phyloP scores from a whole-genome alignment of 345 rosid genomes.

The Isatis tinctoria region DNA sequence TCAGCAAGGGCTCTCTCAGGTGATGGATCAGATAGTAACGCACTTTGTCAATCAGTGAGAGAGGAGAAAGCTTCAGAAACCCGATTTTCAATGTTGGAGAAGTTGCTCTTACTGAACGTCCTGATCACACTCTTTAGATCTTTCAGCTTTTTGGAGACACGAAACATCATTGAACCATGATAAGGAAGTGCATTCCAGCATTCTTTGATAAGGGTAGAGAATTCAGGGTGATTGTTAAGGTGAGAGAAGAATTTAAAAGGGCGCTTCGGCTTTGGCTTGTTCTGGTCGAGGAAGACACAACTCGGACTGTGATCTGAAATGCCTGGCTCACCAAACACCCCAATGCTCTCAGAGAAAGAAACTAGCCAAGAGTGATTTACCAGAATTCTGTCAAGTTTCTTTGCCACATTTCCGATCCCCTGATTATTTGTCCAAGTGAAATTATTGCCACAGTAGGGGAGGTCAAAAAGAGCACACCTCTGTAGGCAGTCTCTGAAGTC shows the following conservation, averaged over 20 bases:
- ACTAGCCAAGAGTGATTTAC: not conserved
- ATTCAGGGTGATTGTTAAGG: not conserved
- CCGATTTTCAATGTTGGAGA: not conserved
- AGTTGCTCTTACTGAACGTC: not conserved
- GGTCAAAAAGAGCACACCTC: not conserved
- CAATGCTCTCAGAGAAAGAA: not conserved
- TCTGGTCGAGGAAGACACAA: not conserved
- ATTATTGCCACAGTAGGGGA: not conserved
- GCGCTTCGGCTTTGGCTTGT: not conserved
- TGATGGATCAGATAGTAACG: not conserved
- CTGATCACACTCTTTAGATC: not conserved
- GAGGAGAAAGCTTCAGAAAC: not conserved
- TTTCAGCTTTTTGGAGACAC: not conserved
- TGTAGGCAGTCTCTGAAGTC: not conserved
- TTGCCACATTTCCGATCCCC: not conserved
- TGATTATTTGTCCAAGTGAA: not conserved
- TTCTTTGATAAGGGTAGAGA: not conserved
- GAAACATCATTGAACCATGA: not conserved
- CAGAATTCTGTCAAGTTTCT: not conserved
- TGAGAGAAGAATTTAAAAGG: not conserved
- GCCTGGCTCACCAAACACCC: not conserved
- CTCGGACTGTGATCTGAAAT: not conserved
- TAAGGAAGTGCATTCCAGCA: not conserved
- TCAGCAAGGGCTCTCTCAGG: rapidly evolving
- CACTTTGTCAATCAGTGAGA: not conserved